Percentiles rank a stretch among this genome's conserved stretches.
Evolutionary conservation across 2,329 filamentous ascomycete genomes (phyloP).

Genomic region (Epichloe scottii): DNA sequence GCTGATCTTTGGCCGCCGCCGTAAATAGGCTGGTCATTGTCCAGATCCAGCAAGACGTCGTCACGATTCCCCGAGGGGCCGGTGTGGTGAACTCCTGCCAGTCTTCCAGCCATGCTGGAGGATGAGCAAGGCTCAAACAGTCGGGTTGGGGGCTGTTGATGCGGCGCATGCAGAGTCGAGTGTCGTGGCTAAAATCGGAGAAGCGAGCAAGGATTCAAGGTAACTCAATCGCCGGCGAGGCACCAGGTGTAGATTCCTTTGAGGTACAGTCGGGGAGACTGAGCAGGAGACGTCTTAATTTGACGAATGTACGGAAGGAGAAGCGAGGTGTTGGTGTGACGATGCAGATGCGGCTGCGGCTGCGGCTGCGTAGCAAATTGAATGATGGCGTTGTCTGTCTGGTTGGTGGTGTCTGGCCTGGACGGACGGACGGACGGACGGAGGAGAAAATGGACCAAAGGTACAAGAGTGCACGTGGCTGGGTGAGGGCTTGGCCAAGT

Average conservation of each 20-base stretch:
- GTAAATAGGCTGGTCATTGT: constrained; percentile 60
- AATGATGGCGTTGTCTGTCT: background rate
- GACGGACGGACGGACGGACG: background rate
- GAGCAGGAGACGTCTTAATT: background rate
- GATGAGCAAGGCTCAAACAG: constrained; percentile 23
- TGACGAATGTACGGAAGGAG: background rate
- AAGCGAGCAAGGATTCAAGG: background rate
- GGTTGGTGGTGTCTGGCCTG: background rate
- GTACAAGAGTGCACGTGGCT: background rate
- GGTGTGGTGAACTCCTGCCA: constrained; percentile 34
- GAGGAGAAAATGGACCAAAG: background rate
- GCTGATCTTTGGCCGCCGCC: constrained; percentile 63
- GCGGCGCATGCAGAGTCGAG: constrained; percentile 22
- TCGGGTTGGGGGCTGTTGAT: constrained; percentile 15
- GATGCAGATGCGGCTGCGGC: background rate
- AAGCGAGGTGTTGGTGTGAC: background rate
- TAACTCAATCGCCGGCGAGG: background rate
- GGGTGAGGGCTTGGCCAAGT: background rate
- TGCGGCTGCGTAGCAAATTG: background rate
- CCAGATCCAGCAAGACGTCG: constrained; percentile 62
- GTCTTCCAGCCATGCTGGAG: constrained; percentile 49
- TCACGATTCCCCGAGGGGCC: constrained; percentile 35
- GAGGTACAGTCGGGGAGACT: background rate
- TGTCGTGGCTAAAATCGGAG: background rate
- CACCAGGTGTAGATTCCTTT: background rate